Conservation (phyloP, 2,329 filamentous ascomycete genomes). For the Penicillium sp. region DNA sequence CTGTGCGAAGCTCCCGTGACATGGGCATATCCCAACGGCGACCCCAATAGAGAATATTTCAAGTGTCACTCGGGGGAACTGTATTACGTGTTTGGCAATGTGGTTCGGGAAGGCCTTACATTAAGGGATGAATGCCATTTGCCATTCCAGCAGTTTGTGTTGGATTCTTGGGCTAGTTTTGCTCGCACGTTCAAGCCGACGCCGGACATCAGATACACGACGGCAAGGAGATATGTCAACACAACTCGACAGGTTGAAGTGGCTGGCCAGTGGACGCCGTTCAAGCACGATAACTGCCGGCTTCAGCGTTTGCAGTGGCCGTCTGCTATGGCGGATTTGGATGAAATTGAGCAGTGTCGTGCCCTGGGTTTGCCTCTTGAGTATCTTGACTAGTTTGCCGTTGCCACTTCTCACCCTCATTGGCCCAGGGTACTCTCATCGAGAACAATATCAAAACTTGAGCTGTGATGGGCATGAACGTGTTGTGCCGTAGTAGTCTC, state of each 20-base stretch:
- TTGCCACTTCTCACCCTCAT: neutral
- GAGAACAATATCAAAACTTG: too few species aligned
- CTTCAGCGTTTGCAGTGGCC: slow-evolving; percentile 22
- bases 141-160: slow-evolving; percentile 26
- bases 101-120: slow-evolving; percentile 28
- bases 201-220: slow-evolving; percentile 16
- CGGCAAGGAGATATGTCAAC: slow-evolving; percentile 22
- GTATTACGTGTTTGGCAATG: slow-evolving; percentile 57
- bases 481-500: too few species aligned
- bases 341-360: slow-evolving; percentile 19
- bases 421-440: too few species aligned
- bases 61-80: slow-evolving; percentile 61
- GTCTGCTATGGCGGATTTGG: slow-evolving; percentile 15
- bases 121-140: slow-evolving; percentile 25
- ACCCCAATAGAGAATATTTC: slow-evolving; percentile 54
- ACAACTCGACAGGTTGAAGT: slow-evolving; percentile 13
- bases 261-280: slow-evolving; percentile 14
- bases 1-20: slow-evolving; percentile 50
- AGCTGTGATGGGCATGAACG: too few species aligned
- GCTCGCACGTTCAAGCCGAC: slow-evolving; percentile 21
- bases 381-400: slow-evolving; percentile 6
- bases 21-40: slow-evolving; percentile 45
- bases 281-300: slow-evolving; percentile 7
- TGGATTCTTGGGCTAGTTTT: slow-evolving; percentile 30
- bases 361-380: slow-evolving; percentile 15